Evolutionary conservation across 306 rosid genomes (phyloP), one percentile per base, ranked within the genome.

Genomic region (Malus fusca): DNA sequence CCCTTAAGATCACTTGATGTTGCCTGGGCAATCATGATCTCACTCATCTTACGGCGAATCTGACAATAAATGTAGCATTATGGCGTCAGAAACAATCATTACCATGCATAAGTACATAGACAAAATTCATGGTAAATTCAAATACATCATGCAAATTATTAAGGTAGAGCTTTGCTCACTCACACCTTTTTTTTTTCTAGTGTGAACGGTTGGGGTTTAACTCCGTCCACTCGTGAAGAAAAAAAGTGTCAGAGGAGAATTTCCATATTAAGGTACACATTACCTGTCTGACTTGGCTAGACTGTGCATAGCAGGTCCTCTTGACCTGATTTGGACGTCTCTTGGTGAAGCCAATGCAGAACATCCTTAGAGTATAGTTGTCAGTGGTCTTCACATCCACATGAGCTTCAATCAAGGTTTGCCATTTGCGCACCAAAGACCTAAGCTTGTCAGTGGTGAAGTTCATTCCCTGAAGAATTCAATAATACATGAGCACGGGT

Each of bases 11-110:
- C 96, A 83, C 97, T 90, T 11, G 98, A 87, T 19, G 96, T 31
- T 5, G 97, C 95, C 43, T 90, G 93, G 85, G 86, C 81, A 25
- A 81, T 55, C 97, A 94, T 94, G 53, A 94, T 90, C 85, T 94
- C 98, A 9, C 88, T 85, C 98, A 94, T 94, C 88, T 94, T 94
- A 48, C 93, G 87, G 6, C 98, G 95, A 80, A 94, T 94, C 98
- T 94, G 84, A 58, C 48, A 67, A 40, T 1, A 55, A 64, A 62
- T 15, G 0, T 2, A 6, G 22, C 8, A 28, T 14, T 26, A 25
- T 7, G 31, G 8, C 21, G 17, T 5, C 11, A 61, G 8, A 40
- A 23, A 2, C 5, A n/a, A 42, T 11, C 23, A 33, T 11, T 68
- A 23, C 31, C 14, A 40, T 22, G 19, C 5, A 18, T 35, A 67